Conservation (phyloP, 768 basidiomycete species). For the Boletus sensibilis region DNA sequence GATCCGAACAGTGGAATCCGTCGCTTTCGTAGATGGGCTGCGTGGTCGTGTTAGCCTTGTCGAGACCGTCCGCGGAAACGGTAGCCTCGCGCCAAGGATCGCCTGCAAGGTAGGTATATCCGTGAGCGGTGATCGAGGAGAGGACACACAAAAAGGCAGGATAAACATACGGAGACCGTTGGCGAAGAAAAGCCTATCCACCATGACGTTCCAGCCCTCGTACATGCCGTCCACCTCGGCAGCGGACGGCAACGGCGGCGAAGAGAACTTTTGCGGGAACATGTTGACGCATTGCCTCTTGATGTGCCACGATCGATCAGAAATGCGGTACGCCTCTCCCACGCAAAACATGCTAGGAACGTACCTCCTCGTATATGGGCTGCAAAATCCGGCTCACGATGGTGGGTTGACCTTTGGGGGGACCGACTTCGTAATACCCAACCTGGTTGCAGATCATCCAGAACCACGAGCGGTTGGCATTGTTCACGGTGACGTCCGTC, state of each 20-base stretch:
- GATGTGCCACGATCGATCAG: background rate
- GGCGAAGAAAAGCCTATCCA: slow-evolving; percentile 64
- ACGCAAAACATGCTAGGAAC: background rate
- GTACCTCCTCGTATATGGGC: slow-evolving; percentile 30
- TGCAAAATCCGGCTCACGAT: slow-evolving; percentile 36
- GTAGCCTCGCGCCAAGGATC: slow-evolving; percentile 76
- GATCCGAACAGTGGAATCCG: slow-evolving; percentile 70
- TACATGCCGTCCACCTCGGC: slow-evolving; percentile 48
- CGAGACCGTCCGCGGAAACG: slow-evolving; percentile 53
- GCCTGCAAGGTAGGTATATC: slow-evolving; percentile 36
- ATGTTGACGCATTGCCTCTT: slow-evolving; percentile 73
- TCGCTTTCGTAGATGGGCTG: slow-evolving; percentile 60
- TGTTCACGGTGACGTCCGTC: slow-evolving; percentile 56
- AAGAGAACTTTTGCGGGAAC: slow-evolving; percentile 60
- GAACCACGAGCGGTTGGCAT: slow-evolving; percentile 60
- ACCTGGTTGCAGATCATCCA: slow-evolving; percentile 78
- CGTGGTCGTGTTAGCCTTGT: slow-evolving; percentile 44
- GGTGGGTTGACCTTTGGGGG: slow-evolving; percentile 36
- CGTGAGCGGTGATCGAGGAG: background rate
- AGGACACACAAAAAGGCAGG: background rate
- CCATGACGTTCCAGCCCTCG: slow-evolving; percentile 60
- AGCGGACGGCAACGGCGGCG: slow-evolving; percentile 44
- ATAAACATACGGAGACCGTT: slow-evolving; percentile 57
- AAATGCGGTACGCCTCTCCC: background rate
- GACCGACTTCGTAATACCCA: slow-evolving; percentile 47